These are phyloP conservation scores for barrel medic (Medicago truncatula) DNA, from an alignment of 306 rosid genomes.

Conservation along the genomic window DNA sequence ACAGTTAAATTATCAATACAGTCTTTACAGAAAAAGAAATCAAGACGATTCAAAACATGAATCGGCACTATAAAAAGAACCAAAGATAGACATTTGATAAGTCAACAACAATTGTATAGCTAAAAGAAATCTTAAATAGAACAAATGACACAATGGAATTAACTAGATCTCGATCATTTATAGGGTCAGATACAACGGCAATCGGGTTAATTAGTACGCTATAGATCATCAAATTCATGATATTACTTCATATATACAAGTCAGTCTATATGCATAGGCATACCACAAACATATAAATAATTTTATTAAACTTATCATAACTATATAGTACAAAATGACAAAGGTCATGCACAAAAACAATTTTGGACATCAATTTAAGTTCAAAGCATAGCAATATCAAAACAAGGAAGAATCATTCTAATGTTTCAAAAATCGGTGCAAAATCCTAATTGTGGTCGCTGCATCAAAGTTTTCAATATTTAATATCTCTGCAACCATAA, in stretches of 20 bases:
- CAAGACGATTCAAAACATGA: conserved; percentile 4
- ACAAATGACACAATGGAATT: conserved; percentile 2
- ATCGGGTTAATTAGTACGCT: neutral
- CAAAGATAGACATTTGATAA: conserved; percentile 17
- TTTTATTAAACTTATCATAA: conserved; percentile 3
- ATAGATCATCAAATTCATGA: conserved; percentile 37
- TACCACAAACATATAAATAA: neutral
- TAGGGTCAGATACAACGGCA: neutral
- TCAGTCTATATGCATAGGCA: neutral
- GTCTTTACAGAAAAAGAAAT: conserved; percentile 7
- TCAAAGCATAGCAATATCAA: conserved; percentile 16
- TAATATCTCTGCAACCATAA: neutral
- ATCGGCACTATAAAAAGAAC: neutral
- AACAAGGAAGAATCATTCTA: neutral
- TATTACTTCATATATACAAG: conserved; percentile 1
- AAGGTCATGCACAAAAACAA: conserved; percentile 1
- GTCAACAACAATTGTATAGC: conserved; percentile 8
- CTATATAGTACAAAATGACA: neutral
- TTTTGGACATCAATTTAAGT: conserved; percentile 12
- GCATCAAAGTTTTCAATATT: neutral
- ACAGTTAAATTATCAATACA: conserved; percentile 8
- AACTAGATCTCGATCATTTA: neutral
- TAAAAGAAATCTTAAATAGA: conserved; percentile 2
- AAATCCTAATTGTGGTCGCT: neutral
- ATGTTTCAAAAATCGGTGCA: neutral